Evolutionary conservation across 495 filamentous ascomycete genomes (phyloP).

Genomic region (Hypoxylon rickii): DNA sequence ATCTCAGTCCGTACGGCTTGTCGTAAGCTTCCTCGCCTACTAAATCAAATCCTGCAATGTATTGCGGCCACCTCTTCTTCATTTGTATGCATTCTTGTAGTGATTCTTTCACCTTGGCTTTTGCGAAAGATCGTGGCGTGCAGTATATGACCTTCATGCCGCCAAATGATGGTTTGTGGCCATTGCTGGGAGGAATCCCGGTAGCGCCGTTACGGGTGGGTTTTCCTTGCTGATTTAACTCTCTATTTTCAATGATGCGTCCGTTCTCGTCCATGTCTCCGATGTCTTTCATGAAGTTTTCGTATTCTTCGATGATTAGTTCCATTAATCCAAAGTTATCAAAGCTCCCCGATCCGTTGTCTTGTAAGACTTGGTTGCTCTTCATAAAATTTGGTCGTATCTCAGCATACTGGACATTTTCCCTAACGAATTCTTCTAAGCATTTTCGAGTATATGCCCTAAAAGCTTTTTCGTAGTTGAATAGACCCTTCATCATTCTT

Average conservation of each 20-base stretch:
- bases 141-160: slow-evolving; percentile 60
- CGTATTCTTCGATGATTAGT: slow-evolving; percentile 55
- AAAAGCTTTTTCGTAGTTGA: slow-evolving; percentile 60
- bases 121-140: slow-evolving; percentile 59
- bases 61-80: slow-evolving; percentile 69
- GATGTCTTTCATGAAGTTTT: slow-evolving; percentile 47
- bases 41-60: slow-evolving; percentile 83
- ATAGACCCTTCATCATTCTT: slow-evolving; percentile 65
- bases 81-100: slow-evolving; percentile 80
- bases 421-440: slow-evolving; percentile 54
- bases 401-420: slow-evolving; percentile 63
- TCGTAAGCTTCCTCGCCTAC: slow-evolving; percentile 78
- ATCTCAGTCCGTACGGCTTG: slow-evolving; percentile 66
- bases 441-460: slow-evolving; percentile 50
- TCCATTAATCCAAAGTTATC: slow-evolving; percentile 55
- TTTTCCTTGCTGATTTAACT: slow-evolving; percentile 13
- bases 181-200: slow-evolving; percentile 16
- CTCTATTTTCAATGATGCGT: slow-evolving; percentile 25
- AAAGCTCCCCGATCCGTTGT: slow-evolving; percentile 48
- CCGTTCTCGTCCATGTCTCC: slow-evolving; percentile 35
- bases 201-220: slow-evolving; percentile 3
- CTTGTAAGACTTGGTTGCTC: slow-evolving; percentile 54
- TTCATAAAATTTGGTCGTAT: slow-evolving; percentile 62
- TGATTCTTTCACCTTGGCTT: slow-evolving; percentile 61
- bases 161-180: slow-evolving; percentile 36